These are phyloP conservation scores for Lyophyllum atratum DNA, from an alignment of 768 basidiomycete species.

Conservation along the genomic window DNA sequence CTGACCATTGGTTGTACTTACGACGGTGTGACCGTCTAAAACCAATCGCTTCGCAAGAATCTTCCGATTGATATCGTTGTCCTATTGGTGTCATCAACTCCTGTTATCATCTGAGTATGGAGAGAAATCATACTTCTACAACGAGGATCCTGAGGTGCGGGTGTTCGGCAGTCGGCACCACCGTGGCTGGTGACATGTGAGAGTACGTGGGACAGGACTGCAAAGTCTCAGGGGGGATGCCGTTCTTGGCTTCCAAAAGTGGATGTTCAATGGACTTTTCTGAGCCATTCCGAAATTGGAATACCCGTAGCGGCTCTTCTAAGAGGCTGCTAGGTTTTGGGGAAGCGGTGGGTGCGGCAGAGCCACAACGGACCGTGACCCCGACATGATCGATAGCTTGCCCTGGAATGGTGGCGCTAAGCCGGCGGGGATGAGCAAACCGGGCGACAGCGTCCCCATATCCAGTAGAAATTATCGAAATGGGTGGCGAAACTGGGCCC, in stretches of 20 bases:
- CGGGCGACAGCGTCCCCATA: constrained; percentile 21
- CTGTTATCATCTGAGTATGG: neutral
- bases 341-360: constrained; percentile 9
- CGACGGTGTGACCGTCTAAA: constrained; percentile 65
- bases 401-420: constrained; percentile 25
- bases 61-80: constrained; percentile 72
- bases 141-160: constrained; percentile 52
- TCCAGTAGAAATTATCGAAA: constrained; percentile 15
- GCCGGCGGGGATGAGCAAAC: constrained; percentile 27
- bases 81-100: constrained; percentile 34
- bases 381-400: constrained; percentile 52
- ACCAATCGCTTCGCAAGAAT: constrained; percentile 70
- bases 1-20: constrained; percentile 73
- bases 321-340: neutral
- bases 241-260: too few relatives aligned
- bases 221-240: too few relatives aligned
- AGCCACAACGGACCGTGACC: constrained; percentile 43
- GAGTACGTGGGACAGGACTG: neutral
- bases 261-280: constrained; percentile 28
- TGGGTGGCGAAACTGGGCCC: neutral
- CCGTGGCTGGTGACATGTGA: too few relatives aligned
- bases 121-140: constrained; percentile 55
- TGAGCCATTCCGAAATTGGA: neutral
- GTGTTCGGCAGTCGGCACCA: constrained; percentile 1
- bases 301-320: neutral